Evolutionary conservation across 2,329 filamentous ascomycete genomes (phyloP).

Genomic region (Colletotrichum gloeosporioides): DNA sequence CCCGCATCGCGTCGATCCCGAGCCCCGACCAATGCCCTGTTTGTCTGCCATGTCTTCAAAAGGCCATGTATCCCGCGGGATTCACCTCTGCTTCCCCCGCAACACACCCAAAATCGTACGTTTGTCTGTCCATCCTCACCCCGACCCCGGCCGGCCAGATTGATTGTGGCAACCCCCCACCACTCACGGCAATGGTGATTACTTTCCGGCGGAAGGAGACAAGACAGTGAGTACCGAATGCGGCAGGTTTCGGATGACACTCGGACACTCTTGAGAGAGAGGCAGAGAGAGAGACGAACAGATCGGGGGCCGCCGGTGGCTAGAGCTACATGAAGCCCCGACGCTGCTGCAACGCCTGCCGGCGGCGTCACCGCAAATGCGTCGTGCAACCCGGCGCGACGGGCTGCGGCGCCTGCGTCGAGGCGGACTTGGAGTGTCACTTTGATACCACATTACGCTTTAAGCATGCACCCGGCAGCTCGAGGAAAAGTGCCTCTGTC

Average conservation of each 20-base stretch:
- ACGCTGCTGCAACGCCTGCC: conserved; percentile 15
- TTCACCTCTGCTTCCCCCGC: not conserved
- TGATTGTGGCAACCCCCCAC: not conserved
- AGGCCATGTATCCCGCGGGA: conserved; percentile 16
- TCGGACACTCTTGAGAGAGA: not conserved
- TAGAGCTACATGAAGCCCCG: conserved; percentile 12
- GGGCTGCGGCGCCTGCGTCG: conserved; percentile 9
- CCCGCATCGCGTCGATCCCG: conserved; percentile 7
- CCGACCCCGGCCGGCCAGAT: not conserved
- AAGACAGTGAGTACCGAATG: not conserved
- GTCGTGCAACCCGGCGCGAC: conserved; percentile 9
- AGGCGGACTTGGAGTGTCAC: conserved; percentile 6
- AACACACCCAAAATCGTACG: not conserved
- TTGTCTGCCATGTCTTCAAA: conserved; percentile 2
- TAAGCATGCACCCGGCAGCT: conserved; percentile 5
- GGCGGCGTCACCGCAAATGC: conserved; percentile 15
- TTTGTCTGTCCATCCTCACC: not conserved
- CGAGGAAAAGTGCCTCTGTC: not conserved
- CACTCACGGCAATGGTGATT: not conserved
- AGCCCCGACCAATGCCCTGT: not conserved
- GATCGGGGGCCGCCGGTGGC: not conserved
- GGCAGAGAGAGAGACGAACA: not conserved
- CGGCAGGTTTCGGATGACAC: conserved; percentile 1
- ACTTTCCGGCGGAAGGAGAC: not conserved
- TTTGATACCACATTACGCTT: conserved; percentile 13